Evolutionary conservation across 352 stramenopile genomes (phyloP), one percentile per base, ranked within the genome.

Genomic region (Pythium oligandrum): DNA sequence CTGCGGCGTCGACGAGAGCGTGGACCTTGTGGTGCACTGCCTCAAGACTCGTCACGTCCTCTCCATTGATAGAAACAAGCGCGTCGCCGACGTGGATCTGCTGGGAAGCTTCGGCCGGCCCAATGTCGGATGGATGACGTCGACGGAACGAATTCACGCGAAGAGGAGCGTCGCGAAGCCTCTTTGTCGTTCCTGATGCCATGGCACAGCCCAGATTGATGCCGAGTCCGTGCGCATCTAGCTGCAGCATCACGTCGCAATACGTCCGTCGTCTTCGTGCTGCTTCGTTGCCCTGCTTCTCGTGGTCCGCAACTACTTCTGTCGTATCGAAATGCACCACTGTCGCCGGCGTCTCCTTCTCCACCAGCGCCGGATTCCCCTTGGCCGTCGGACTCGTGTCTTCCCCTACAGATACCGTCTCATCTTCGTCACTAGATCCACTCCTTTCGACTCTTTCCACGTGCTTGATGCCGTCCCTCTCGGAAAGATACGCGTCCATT

Each of bases 81-180:
- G 79, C 53, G 42, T 88, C 77, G 1, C 77, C 75, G 1, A 59
- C 34, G 11, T 40, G 57, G 35, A 88, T 75, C 47, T 83, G 67
- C 6, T 62, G 55, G 40, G 54, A 71, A 3, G 64, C 64, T 47
- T 88, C 77, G 1, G 77, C 77, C 5, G 77, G 77, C 4, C 75
- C 77, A 10, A 77, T 37, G 44, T 86, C 77, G 1, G 50, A 5
- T 0, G 30, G 32, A 38, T 71, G 60, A 6, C 75, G 33, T 12
- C 73, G 67, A 5, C 77, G 70, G 42, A 88, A 88, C 1, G 70
- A 84, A 26, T 73, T 63, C n/a, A 85, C 51, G 38, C 38, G 38
- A 26, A 26, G 17, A 26, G 17, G 17, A 26, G 17, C 17, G 17
- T 26, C 17, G 17, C 17, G 17, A 26, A 26, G 17, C 17, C 17